phyloP scores from a whole-genome alignment of 139 green algal species.

The Chlamydomonas applanata region DNA sequence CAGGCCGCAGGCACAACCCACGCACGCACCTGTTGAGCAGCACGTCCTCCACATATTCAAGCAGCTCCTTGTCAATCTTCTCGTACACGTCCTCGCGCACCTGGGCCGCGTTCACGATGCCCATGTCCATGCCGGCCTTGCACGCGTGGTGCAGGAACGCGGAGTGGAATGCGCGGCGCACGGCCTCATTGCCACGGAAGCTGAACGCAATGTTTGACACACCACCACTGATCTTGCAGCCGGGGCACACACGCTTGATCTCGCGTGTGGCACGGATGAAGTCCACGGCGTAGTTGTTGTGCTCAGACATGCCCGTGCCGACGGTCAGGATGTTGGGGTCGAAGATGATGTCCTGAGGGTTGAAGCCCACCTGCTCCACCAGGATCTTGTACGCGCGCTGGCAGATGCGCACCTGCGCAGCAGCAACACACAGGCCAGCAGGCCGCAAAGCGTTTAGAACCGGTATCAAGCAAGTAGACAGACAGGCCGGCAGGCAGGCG shows the following conservation, averaged over 20 bases:
- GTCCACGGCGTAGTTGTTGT: constrained; percentile 99
- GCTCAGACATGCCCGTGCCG: constrained; percentile 93
- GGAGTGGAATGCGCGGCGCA: constrained; percentile 91
- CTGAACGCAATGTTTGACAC: constrained; percentile 98
- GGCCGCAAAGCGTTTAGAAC: too few species aligned
- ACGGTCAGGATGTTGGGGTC: constrained; percentile 99
- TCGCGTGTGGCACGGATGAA: constrained; percentile 92
- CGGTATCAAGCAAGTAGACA: too few species aligned
- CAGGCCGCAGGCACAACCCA: neutral
- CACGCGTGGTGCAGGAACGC: constrained; percentile 96
- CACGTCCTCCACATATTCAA: constrained; percentile 96
- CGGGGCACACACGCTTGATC: constrained; percentile 96
- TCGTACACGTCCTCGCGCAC: constrained; percentile 91
- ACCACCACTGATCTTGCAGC: constrained; percentile 93
- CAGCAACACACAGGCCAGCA: neutral
- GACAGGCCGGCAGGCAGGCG: too few species aligned
- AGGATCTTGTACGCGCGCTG: constrained; percentile 91
- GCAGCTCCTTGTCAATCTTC: constrained; percentile 97
- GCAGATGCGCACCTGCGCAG: constrained; percentile 83
- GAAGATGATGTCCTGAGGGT: constrained; percentile 96
- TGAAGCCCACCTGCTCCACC: constrained; percentile 95
- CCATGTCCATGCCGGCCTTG: constrained; percentile 98
- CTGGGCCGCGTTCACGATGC: constrained; percentile 95
- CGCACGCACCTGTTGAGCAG: constrained; percentile 92
- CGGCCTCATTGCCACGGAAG: constrained; percentile 97